Evolutionary conservation across 1,284 basidiomycete species (phyloP), one percentile per base, ranked within the genome.

Genomic region (Apiotrichum domesticum): DNA sequence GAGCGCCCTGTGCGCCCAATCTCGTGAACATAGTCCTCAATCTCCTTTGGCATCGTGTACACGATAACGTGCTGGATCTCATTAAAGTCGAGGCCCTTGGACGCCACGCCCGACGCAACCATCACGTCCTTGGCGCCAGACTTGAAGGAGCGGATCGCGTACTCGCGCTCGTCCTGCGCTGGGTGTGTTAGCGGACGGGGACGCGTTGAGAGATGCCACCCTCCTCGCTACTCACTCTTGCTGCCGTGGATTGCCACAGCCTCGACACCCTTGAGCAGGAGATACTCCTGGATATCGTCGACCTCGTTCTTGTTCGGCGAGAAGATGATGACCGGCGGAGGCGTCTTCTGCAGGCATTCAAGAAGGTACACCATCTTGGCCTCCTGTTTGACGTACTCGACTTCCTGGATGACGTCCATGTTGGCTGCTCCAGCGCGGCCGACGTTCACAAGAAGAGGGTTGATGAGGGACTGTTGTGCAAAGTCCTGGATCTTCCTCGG

Each of bases 241-340:
- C 89, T 93, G 2, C 96, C 96, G 75, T 99, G 96, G 56, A 99
- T 99, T 1, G 96, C 91, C 0, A 98, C 96, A 2, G 96, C 96
- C 74, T 98, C 95, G 29, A 99, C 88, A 14, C 95, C 96, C 74
- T 99, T 98, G 51, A 98, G 79, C 6, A 99, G 79, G 2, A 98
- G 81, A 71, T 98, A 98, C 72, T 99, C 96, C 64, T 98, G 95
- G 46, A 99, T 98, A 74, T 98, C 94, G 73, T 98, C 96, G 21
- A 98, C 96, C 73, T 98, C 96, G 70, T 98, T 98, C 81, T 99
- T 98, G 79, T 96, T 98, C 73, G 98, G 95, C 65, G 89, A 93
- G 75, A 99, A 98, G 55, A 98, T 85, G 75, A 99, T 97, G 54
- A 96, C 93, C 0, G 96, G 96, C 10, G 96, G 96, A 1, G 96